A percentile compares a stretch with the other conserved stretches of the same genome.
Evolutionary conservation across 768 basidiomycete species (phyloP).

Genomic region (Plicaturopsis crispa): DNA sequence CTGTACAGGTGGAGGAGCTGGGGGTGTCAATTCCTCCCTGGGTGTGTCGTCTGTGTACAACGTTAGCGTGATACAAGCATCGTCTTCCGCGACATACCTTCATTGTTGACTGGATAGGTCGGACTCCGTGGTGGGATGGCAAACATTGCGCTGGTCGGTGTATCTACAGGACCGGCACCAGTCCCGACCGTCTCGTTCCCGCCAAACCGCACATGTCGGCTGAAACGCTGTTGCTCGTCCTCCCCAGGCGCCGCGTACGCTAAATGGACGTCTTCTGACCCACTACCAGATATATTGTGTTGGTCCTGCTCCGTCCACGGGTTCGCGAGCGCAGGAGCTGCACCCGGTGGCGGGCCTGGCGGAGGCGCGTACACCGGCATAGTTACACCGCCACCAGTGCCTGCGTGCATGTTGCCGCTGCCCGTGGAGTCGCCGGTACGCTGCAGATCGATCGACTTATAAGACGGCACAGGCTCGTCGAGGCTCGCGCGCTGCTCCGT

Average conservation of each 20-base stretch:
- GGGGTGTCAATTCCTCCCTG: background rate
- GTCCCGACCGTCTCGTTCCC: too few relatives aligned
- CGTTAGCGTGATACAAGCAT: too few relatives aligned
- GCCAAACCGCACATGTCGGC: conserved; percentile 38
- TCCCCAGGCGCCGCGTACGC: conserved; percentile 4
- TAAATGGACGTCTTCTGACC: conserved; percentile 1
- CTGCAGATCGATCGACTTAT: conserved; percentile 21
- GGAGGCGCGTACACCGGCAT: conserved; percentile 23
- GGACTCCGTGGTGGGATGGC: too few relatives aligned
- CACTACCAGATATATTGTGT: conserved; percentile 2
- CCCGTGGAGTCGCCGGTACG: conserved; percentile 9
- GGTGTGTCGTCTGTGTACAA: background rate
- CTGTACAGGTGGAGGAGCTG: conserved; percentile 6
- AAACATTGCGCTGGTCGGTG: too few relatives aligned
- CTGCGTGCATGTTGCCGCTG: too few relatives aligned
- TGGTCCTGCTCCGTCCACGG: conserved; percentile 24
- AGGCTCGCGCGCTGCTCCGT: conserved; percentile 1
- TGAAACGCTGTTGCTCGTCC: conserved; percentile 6
- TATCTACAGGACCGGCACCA: too few relatives aligned
- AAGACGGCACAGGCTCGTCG: conserved; percentile 30
- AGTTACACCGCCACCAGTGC: conserved; percentile 7
- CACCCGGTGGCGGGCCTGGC: conserved; percentile 34
- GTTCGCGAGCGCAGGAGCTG: conserved; percentile 27
- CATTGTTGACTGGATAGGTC: too few relatives aligned
- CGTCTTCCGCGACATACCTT: too few relatives aligned